A percentile compares a stretch with the other conserved stretches of the same genome.
Evolutionary conservation across 2,329 filamentous ascomycete species (phyloP).

Genomic region (Monosporascus ibericus): DNA sequence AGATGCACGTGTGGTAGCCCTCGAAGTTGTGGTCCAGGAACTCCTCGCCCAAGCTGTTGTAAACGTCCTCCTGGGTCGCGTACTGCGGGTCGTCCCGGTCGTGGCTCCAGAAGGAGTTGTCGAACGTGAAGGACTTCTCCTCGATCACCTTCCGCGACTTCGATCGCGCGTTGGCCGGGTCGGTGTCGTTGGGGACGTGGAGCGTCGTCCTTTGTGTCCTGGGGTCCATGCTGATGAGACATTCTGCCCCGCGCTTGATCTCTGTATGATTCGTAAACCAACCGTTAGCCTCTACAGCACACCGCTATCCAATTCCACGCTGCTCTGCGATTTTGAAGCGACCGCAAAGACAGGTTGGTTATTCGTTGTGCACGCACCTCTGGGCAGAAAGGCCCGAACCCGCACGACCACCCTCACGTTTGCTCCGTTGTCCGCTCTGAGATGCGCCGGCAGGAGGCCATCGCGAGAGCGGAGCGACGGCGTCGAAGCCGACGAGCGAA

Average conservation of each 20-base stretch:
- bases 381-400: conserved; percentile 70
- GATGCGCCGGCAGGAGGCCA: conserved; percentile 52
- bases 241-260: conserved; percentile 71
- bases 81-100: conserved; percentile 74
- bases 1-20: conserved; percentile 98
- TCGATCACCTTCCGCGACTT: conserved; percentile 71
- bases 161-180: conserved; percentile 47
- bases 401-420: conserved; percentile 81
- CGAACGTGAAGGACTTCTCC: conserved; percentile 90
- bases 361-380: conserved; percentile 49
- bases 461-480: conserved; percentile 71
- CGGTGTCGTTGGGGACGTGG: conserved; percentile 56
- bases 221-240: conserved; percentile 88
- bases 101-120: conserved; percentile 98
- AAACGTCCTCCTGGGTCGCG: conserved; percentile 86
- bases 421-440: conserved; percentile 57
- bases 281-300: conserved; percentile 5
- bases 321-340: not conserved
- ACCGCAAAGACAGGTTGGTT: not conserved
- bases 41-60: conserved; percentile 89
- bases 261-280: conserved; percentile 47
- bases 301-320: not conserved
- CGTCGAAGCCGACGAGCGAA: conserved; percentile 66
- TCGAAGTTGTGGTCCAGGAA: conserved; percentile 99
- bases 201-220: conserved; percentile 79